Evolutionary conservation across 768 basidiomycete species (phyloP).

Genomic region (Aureoboletus auriporus): DNA sequence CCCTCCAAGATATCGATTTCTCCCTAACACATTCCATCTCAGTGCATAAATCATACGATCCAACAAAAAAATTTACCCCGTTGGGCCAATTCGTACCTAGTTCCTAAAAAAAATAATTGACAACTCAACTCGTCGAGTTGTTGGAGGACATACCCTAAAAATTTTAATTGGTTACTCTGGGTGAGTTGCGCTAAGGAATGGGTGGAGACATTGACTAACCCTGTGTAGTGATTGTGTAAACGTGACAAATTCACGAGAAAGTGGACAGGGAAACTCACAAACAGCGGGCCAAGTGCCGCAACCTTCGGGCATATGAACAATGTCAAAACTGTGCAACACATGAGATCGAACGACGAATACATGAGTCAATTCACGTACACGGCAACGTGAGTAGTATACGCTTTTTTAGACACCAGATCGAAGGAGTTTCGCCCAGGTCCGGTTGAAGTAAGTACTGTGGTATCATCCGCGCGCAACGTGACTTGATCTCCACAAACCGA

Average conservation of each 20-base stretch:
- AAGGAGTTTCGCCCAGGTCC: conserved; percentile 37
- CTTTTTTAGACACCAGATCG: conserved; percentile 24
- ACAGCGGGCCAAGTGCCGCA: conserved; percentile 39
- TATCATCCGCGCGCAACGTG: conserved; percentile 33
- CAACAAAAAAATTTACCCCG: conserved; percentile 5
- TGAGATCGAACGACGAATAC: conserved; percentile 3
- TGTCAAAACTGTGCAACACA: conserved; percentile 28
- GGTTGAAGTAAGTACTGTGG: conserved; percentile 24
- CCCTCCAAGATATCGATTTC: conserved; percentile 36
- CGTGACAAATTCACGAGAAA: background rate
- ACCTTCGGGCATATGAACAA: conserved; percentile 36
- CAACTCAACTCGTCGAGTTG: background rate
- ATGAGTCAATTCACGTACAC: conserved; percentile 10
- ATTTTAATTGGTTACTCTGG: background rate
- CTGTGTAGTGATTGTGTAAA: background rate
- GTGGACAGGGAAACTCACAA: conserved; percentile 18
- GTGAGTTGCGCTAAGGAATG: background rate
- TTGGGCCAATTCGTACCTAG: conserved; percentile 26
- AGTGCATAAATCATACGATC: background rate
- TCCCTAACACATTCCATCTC: conserved; percentile 14
- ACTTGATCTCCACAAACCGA: conserved; percentile 44
- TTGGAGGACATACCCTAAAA: conserved; percentile 17
- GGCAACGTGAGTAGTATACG: conserved; percentile 34
- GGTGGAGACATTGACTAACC: conserved; percentile 10
- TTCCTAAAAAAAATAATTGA: conserved; percentile 13